Evolutionary conservation across 108 stramenopile species (phyloP).

Genomic region (Discostella pseudostelligera): DNA sequence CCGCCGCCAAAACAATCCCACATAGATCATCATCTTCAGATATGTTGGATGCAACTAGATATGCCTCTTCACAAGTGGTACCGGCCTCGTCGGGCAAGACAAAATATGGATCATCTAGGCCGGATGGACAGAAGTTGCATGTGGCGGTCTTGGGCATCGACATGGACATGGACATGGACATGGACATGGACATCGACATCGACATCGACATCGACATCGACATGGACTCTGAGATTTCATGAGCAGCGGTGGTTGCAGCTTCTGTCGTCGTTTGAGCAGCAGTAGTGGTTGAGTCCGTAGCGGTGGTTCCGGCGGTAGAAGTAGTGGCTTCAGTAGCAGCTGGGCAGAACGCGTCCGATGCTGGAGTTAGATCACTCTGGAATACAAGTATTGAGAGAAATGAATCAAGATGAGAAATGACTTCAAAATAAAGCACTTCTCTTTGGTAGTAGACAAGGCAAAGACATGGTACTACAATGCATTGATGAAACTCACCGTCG

Average conservation of each 20-base stretch:
- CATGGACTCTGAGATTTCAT: neutral
- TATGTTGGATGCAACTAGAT: neutral
- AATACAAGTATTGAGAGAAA: neutral
- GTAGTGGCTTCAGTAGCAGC: slow-evolving; percentile 2
- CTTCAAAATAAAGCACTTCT: neutral
- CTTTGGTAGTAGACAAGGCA: neutral
- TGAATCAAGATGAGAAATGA: neutral
- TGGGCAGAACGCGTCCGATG: slow-evolving; percentile 23
- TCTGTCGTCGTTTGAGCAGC: no score
- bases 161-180: neutral
- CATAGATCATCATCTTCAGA: neutral
- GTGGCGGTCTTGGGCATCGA: slow-evolving; percentile 8
- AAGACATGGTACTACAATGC: neutral
- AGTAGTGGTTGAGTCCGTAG: neutral
- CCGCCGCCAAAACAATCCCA: neutral
- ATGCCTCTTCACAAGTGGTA: neutral
- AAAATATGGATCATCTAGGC: neutral
- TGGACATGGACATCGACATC: neutral
- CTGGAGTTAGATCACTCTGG: slow-evolving; percentile 10
- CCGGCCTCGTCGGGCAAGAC: neutral
- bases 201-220: neutral
- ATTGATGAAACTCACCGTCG: slow-evolving; percentile 9
- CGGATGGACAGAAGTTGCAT: neutral
- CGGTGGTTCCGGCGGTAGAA: neutral
- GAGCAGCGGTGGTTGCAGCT: neutral